A percentile compares a stretch with the other conserved stretches of the same genome.
Conservation (phyloP, 1,139 yeast genomes). For the Suhomyces coccinellae region DNA sequence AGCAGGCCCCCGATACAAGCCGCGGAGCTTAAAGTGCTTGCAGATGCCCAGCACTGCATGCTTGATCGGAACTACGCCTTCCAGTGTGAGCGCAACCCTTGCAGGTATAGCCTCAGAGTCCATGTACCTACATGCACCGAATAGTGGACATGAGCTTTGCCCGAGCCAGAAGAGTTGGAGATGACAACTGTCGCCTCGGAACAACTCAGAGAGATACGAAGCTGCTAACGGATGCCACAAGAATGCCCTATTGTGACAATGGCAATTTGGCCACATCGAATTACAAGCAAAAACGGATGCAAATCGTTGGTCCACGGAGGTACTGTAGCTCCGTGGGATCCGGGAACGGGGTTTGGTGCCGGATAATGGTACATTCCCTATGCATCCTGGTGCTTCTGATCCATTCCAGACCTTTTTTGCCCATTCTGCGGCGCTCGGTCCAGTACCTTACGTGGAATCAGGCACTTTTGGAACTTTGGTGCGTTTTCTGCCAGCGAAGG, state of each 20-base stretch:
- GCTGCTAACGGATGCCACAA: background rate
- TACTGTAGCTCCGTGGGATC: no score
- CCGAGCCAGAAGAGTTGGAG: background rate
- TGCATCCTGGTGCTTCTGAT: background rate
- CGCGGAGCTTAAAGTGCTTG: background rate
- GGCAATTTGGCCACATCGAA: no score
- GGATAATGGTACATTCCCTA: no score
- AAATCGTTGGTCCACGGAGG: no score
- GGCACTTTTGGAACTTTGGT: background rate
- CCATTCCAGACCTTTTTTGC: background rate
- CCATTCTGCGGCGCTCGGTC: background rate
- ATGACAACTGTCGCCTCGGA: constrained; percentile 1
- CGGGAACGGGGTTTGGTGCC: no score
- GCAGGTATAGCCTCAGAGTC: background rate
- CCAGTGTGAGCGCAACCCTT: no score
- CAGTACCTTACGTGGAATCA: background rate
- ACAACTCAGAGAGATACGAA: background rate
- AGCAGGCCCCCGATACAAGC: background rate
- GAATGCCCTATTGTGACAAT: no score
- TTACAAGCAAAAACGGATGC: no score
- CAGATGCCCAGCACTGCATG: background rate
- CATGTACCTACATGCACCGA: background rate
- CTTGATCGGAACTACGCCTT: background rate
- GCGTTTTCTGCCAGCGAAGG: background rate
- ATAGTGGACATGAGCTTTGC: constrained; percentile 1